Conservation (phyloP, 2,329 filamentous ascomycete genomes). For the Microcyclosporella mali region DNA sequence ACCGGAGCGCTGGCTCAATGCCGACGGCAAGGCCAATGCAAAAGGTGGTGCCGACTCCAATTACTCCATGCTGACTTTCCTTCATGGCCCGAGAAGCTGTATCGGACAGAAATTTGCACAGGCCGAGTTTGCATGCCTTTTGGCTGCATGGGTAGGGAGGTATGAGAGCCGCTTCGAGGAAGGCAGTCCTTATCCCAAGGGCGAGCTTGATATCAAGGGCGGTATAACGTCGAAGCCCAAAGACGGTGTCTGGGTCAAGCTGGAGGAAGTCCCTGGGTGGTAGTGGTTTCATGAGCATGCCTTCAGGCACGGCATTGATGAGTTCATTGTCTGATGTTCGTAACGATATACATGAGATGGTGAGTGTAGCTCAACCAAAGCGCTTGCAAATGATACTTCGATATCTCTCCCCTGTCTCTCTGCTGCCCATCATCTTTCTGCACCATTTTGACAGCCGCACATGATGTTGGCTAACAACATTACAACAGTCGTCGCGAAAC, state of each 20-base stretch:
- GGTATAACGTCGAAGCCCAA: constrained; percentile 67
- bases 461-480: too few relatives aligned
- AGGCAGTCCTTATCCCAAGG: constrained; percentile 32
- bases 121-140: constrained; percentile 62
- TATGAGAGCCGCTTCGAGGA: constrained; percentile 67
- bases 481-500: too few relatives aligned
- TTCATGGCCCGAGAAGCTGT: constrained; percentile 34
- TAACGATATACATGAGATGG: too few relatives aligned
- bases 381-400: too few relatives aligned
- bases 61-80: constrained; percentile 36
- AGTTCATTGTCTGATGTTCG: background rate
- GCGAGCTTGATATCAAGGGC: constrained; percentile 59
- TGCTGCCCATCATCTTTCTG: too few relatives aligned
- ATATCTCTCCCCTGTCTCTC: too few relatives aligned
- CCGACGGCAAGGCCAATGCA: constrained; percentile 48
- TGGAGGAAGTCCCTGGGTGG: constrained; percentile 64
- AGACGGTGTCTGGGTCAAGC: constrained; percentile 63
- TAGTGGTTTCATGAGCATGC: constrained; percentile 27
- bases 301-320: too few relatives aligned
- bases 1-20: constrained; percentile 67
- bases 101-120: constrained; percentile 28
- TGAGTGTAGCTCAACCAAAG: too few relatives aligned
- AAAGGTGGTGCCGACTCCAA: constrained; percentile 62
- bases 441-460: too few relatives aligned
- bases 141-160: constrained; percentile 69